Conservation (phyloP, 2,329 filamentous ascomycete genomes). For the Fusarium chuoi region DNA sequence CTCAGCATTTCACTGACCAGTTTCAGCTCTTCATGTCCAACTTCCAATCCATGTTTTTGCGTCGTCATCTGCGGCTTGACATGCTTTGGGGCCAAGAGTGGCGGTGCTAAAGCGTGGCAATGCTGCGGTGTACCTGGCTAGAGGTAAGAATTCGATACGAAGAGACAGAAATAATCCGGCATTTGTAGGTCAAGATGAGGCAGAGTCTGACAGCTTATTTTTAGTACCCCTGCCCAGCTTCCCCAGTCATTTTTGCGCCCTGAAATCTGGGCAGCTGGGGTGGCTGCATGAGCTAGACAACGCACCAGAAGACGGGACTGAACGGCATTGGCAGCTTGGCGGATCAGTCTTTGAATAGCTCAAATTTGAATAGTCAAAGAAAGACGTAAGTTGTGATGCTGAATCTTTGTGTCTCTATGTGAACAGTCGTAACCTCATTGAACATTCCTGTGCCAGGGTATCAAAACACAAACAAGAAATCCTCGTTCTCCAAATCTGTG, state of each 20-base stretch:
- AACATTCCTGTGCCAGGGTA: background rate
- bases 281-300: slow-evolving; percentile 9
- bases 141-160: accelerated
- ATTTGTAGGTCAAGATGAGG: accelerated
- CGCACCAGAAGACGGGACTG: background rate
- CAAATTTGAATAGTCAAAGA: accelerated
- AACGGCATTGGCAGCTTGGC: slow-evolving; percentile 18
- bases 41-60: slow-evolving; percentile 22
- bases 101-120: slow-evolving; percentile 35
- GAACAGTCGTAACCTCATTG: background rate
- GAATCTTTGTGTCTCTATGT: background rate
- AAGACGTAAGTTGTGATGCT: background rate
- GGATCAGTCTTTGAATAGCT: background rate
- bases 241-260: background rate
- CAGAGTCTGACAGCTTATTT: accelerated
- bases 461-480: slow-evolving; percentile 69
- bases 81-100: slow-evolving; percentile 29
- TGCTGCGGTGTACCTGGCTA: background rate
- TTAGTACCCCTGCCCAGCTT: accelerated
- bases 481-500: slow-evolving; percentile 70
- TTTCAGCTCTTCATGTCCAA: slow-evolving; percentile 13
- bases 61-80: slow-evolving; percentile 38
- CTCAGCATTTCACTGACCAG: slow-evolving; percentile 23
- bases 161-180: background rate
- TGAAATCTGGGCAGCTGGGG: background rate